Evolutionary conservation across 2,329 filamentous ascomycete genomes (phyloP), one percentile per base, ranked within the genome.

Genomic region (Trichoderma aggressivum): DNA sequence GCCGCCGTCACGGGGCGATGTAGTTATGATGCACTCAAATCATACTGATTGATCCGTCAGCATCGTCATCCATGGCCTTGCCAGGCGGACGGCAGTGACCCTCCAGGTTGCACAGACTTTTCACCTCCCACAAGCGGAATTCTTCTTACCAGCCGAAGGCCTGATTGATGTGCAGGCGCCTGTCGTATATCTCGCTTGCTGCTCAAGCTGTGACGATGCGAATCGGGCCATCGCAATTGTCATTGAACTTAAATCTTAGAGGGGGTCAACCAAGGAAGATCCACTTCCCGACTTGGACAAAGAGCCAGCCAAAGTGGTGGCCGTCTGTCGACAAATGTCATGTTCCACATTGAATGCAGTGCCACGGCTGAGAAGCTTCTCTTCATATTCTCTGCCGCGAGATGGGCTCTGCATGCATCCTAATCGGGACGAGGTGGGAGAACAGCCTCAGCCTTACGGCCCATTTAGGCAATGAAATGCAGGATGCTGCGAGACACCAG

Each of bases 381-480:
- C 39, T 63, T 30, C n/a, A 16, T 24, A 28, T 61, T 53, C 39
- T 61, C 39, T 58, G 6, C 32, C 39, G 16, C 39, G 28, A 50
- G 36, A 21, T 43, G 39, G 39, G 56, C 28, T n/a, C 30, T 56
- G 36, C 59, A 53, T 32, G 47, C 47, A 60, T 47, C 59, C 59
- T 30, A 32, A 39, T 62, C 56, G 32, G 67, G 67, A 70, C 24
- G 59, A 56, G 53, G 34, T 28, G 30, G 43, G 56, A 62, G 30
- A 18, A 26, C 67, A 63, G 58, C 28, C 32, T 30, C 67, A 70
- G 67, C 58, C 47, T 55, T 70, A 55, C 34, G 26, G 11, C 67
- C 59, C 32, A n/a, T 63, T 63, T 34, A 39, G 66, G 66, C 58
- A 70, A 62, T 62, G 36, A 14, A 28, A 63, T 56, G 59, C 47